These are phyloP conservation scores for Arabis hirsuta DNA, from an alignment of 345 rosid species.

Conservation along the genomic window DNA sequence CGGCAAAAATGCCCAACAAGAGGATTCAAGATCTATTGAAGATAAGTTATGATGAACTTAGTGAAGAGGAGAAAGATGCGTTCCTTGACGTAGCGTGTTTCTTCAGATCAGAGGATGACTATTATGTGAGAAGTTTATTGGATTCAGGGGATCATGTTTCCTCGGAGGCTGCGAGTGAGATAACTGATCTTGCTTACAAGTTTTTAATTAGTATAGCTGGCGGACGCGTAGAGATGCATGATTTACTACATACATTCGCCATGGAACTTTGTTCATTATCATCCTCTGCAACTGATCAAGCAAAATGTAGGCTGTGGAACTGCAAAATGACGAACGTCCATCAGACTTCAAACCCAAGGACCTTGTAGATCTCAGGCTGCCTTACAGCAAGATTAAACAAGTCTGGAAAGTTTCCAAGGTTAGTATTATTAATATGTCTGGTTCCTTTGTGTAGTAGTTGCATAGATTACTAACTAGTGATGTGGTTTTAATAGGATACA, in stretches of 20 bases:
- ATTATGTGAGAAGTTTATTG: slow-evolving; percentile 12
- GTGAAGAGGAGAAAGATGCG: slow-evolving; percentile 6
- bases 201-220: slow-evolving; percentile 32
- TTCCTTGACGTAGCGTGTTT: slow-evolving; percentile 53
- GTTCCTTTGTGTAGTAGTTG: background rate
- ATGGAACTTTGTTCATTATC: slow-evolving; percentile 25
- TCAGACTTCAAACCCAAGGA: background rate
- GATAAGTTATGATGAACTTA: slow-evolving; percentile 44
- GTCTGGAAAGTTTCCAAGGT: slow-evolving; percentile 38
- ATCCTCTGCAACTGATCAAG: background rate
- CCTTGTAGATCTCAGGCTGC: slow-evolving; percentile 28
- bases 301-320: slow-evolving; percentile 34
- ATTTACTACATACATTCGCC: slow-evolving; percentile 43
- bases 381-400: slow-evolving; percentile 23
- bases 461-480: background rate
- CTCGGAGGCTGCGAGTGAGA: background rate
- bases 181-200: slow-evolving; percentile 34
- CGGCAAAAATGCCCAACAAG: slow-evolving; percentile 7
- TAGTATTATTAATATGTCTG: background rate
- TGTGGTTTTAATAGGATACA: slow-evolving; percentile 30
- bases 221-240: slow-evolving; percentile 38
- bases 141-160: slow-evolving; percentile 15
- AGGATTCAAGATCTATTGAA: slow-evolving; percentile 23
- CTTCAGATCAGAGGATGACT: slow-evolving; percentile 27
- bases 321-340: slow-evolving; percentile 34